Conservation (phyloP, 1,139 yeast species). For the Sugiyamaella neomexicana region DNA sequence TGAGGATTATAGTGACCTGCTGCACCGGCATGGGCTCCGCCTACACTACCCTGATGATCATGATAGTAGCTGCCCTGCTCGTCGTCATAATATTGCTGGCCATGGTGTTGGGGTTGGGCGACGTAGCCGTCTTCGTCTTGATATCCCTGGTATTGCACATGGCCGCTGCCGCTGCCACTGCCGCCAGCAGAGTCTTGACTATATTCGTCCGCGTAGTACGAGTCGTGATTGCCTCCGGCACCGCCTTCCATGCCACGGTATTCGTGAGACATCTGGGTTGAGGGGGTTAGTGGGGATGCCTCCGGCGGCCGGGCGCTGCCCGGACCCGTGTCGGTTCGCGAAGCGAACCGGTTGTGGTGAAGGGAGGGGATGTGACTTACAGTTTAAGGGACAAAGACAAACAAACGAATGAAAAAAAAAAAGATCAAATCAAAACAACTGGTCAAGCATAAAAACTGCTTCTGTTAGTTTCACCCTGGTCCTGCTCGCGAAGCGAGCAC, state of each 20-base stretch:
- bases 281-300: neutral
- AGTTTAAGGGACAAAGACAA: neutral
- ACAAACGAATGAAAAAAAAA: neutral
- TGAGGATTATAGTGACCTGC: conserved; percentile 35
- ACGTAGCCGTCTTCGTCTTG: conserved; percentile 44
- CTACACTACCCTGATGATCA: conserved; percentile 15
- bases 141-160: conserved; percentile 34
- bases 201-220: conserved; percentile 32
- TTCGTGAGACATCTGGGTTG: conserved; percentile 16
- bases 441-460: neutral
- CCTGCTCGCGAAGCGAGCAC: conserved; percentile 1
- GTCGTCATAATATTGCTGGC: conserved; percentile 38
- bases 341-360: neutral
- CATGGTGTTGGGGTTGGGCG: conserved; percentile 28
- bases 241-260: conserved; percentile 17
- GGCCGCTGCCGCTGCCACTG: conserved; percentile 3
- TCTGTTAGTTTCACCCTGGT: neutral
- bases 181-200: conserved; percentile 22
- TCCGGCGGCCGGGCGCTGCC: conserved; percentile 16
- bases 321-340: conserved; percentile 10
- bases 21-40: conserved; percentile 23
- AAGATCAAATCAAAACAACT: neutral
- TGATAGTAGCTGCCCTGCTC: conserved; percentile 36
- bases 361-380: neutral
- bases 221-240: conserved; percentile 26